phyloP scores from a whole-genome alignment of 2,329 filamentous ascomycete species.

The Colletotrichum noveboracense region DNA sequence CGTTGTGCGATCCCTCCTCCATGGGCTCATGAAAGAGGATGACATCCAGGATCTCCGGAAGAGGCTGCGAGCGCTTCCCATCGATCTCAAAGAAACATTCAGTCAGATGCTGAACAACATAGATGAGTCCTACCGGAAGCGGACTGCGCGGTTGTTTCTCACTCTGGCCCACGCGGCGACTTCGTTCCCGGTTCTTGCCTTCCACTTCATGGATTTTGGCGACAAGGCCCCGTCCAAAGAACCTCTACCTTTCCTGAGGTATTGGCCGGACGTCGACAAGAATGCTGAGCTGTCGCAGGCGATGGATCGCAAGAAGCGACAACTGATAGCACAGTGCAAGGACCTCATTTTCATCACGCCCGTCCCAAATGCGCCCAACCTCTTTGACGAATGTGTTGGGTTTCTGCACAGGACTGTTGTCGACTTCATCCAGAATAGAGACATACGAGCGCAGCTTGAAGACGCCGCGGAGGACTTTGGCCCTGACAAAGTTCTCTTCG shows the following conservation, averaged over 20 bases:
- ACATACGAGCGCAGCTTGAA: neutral
- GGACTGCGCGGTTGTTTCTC: neutral
- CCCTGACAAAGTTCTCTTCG: neutral
- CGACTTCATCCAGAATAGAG: neutral
- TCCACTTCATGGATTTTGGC: neutral
- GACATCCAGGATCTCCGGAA: neutral
- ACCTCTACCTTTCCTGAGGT: neutral
- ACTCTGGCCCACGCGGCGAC: neutral
- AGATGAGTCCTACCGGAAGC: neutral
- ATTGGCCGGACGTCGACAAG: neutral
- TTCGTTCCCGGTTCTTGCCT: neutral
- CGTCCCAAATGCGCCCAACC: neutral
- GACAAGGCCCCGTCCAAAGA: neutral
- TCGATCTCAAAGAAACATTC: neutral
- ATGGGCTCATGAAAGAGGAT: neutral
- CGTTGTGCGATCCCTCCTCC: neutral
- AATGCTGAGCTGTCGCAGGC: neutral
- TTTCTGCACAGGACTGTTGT: neutral
- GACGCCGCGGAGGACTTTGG: neutral
- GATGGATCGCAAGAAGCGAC: neutral
- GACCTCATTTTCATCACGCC: neutral
- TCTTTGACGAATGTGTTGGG: neutral
- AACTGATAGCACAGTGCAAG: neutral
- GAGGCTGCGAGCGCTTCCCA: neutral
- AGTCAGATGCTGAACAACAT: neutral